Conservation (phyloP, 192 early-diverging fungal genomes). For the Polychytrium aggregatum region DNA sequence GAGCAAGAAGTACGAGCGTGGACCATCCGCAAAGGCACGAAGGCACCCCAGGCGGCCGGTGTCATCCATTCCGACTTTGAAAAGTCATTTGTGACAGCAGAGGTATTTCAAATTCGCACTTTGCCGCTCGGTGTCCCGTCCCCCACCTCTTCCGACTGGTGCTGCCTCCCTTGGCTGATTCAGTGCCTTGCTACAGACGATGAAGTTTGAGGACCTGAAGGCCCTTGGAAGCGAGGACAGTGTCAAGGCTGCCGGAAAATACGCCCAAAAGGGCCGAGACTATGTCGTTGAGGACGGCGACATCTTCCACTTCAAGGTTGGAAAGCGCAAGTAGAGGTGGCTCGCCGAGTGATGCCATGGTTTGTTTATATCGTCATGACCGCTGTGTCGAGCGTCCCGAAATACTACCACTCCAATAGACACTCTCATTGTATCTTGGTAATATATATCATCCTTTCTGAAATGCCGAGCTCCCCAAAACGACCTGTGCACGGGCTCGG, state of each 20-base stretch:
- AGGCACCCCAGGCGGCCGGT: conserved; percentile 81
- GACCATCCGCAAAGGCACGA: conserved; percentile 66
- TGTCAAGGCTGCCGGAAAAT: conserved; percentile 88
- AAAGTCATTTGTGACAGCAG: conserved; percentile 10
- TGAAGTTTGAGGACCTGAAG: conserved; percentile 62
- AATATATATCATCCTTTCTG: no score
- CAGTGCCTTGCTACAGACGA: conserved; percentile 83
- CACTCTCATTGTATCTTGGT: no score
- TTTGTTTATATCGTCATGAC: no score
- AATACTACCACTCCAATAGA: no score
- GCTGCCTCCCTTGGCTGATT: not conserved
- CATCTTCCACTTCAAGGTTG: no score
- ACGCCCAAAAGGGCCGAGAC: conserved; percentile 81
- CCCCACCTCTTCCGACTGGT: not conserved
- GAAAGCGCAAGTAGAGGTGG: no score
- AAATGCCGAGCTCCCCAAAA: no score
- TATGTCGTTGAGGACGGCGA: conserved; percentile 90
- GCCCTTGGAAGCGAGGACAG: conserved; percentile 50
- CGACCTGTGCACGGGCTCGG: no score
- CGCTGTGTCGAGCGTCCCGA: no score
- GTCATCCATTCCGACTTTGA: conserved; percentile 84
- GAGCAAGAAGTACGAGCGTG: conserved; percentile 81
- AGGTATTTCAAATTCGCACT: not conserved
- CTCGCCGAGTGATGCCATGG: no score
- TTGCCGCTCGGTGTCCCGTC: not conserved